Conservation (phyloP, 768 basidiomycete genomes). For the Tephrocybe sp. region DNA sequence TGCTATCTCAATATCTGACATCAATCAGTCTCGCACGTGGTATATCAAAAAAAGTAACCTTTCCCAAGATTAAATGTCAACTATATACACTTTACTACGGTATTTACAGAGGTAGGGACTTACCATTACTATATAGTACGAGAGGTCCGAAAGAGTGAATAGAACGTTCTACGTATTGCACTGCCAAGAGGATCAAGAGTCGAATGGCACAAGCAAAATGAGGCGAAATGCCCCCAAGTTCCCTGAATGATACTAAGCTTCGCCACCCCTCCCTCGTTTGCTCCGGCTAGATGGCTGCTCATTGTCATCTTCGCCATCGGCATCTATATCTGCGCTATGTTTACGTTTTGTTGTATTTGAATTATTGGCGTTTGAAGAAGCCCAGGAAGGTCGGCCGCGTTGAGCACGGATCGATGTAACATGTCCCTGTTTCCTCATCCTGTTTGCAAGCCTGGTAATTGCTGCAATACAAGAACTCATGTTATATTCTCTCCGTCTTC, state of each 20-base stretch:
- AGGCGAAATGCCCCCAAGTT: too few relatives aligned
- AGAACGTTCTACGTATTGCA: conserved; percentile 6
- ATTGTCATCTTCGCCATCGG: conserved; percentile 19
- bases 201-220: too few relatives aligned
- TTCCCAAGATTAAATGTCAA: too few relatives aligned
- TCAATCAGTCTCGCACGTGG: conserved; percentile 21
- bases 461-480: not conserved
- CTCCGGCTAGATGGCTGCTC: conserved; percentile 9
- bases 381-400: conserved; percentile 31
- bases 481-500: not conserved
- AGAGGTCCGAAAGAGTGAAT: conserved; percentile 1
- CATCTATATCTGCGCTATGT: conserved; percentile 28
- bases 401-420: conserved; percentile 22
- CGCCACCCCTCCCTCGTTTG: conserved; percentile 24
- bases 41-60: conserved; percentile 1
- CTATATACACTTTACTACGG: conserved; percentile 13
- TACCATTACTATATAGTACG: conserved; percentile 6
- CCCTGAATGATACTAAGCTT: conserved; percentile 8
- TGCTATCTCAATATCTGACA: conserved; percentile 14
- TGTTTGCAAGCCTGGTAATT: conserved; percentile 32
- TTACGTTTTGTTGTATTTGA: conserved; percentile 32
- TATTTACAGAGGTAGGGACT: conserved; percentile 13
- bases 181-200: conserved; percentile 8
- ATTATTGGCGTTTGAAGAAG: conserved; percentile 21
- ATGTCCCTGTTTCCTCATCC: conserved; percentile 30